phyloP scores from a whole-genome alignment of 805 yeast species.

The Lipomyces lipofer region DNA sequence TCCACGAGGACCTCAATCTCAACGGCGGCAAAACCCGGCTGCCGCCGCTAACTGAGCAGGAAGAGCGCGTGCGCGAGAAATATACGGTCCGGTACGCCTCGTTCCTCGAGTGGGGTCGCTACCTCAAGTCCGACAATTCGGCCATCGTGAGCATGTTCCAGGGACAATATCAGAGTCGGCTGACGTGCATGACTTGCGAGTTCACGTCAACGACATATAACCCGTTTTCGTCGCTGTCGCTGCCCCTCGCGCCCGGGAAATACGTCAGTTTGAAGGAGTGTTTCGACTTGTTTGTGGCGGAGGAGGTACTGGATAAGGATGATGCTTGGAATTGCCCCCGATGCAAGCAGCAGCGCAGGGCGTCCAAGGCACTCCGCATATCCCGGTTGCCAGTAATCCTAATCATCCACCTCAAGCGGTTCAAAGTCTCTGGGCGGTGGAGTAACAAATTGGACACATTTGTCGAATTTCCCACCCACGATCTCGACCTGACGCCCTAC shows the following conservation, averaged over 20 bases:
- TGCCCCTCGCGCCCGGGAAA: conserved; percentile 67
- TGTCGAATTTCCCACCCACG: conserved; percentile 63
- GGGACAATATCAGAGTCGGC: conserved; percentile 82
- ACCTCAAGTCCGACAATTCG: conserved; percentile 74
- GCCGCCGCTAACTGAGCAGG: conserved; percentile 65
- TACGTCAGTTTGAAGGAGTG: conserved; percentile 57
- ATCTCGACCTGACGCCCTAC: conserved; percentile 64
- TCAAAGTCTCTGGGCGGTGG: conserved; percentile 46
- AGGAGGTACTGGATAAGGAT: conserved; percentile 72
- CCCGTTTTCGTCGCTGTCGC: conserved; percentile 72
- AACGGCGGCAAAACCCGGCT: conserved; percentile 56
- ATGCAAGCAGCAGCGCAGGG: conserved; percentile 62
- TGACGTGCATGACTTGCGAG: conserved; percentile 70
- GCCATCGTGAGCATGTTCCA: conserved; percentile 78
- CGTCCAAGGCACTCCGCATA: conserved; percentile 69
- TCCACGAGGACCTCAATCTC: conserved; percentile 81
- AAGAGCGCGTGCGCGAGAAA: conserved; percentile 70
- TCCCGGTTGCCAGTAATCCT: conserved; percentile 76
- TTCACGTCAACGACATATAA: conserved; percentile 83
- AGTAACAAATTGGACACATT: conserved; percentile 62
- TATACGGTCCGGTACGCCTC: conserved; percentile 79
- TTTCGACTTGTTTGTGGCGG: conserved; percentile 71
- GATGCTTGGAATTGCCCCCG: conserved; percentile 82
- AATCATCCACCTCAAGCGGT: conserved; percentile 83
- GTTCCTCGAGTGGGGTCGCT: conserved; percentile 89